Conservation (phyloP, 2,329 filamentous ascomycete genomes). For the Penicillium sclerotiorum region DNA sequence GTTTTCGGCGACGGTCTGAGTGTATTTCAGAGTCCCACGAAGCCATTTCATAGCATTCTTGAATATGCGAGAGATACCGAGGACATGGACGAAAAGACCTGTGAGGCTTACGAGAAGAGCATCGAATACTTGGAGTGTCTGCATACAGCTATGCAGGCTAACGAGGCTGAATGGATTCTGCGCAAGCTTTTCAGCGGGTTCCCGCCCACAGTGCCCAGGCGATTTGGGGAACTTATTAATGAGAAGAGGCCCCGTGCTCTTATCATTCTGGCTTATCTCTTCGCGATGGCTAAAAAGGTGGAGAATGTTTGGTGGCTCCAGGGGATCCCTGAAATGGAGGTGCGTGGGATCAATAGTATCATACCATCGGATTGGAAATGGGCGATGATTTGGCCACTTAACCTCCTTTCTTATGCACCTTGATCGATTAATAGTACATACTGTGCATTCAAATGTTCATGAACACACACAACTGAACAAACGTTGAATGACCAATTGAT, state of each 20-base stretch:
- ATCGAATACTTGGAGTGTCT: constrained; percentile 16
- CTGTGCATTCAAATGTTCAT: too few relatives aligned
- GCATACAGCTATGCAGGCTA: constrained; percentile 9
- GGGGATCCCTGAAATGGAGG: constrained; percentile 24
- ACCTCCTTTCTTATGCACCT: constrained; percentile 7
- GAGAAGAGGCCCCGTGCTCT: constrained; percentile 35
- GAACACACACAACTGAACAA: too few relatives aligned
- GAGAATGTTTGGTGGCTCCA: constrained; percentile 27
- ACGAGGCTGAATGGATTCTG: constrained; percentile 7
- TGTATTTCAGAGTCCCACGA: background rate
- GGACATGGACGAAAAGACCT: constrained; percentile 4
- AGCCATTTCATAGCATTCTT: constrained; percentile 18
- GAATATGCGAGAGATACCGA: constrained; percentile 16
- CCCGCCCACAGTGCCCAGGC: constrained; percentile 31
- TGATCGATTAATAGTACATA: too few relatives aligned
- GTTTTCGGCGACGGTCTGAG: constrained; percentile 7
- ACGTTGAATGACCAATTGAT: too few relatives aligned
- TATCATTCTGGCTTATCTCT: constrained; percentile 38
- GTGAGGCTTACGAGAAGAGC: constrained; percentile 8
- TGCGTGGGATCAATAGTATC: constrained; percentile 25
- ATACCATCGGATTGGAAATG: constrained; percentile 27
- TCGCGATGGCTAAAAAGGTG: constrained; percentile 23
- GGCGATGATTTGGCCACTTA: constrained; percentile 25
- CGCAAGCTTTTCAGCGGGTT: constrained; percentile 32
- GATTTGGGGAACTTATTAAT: constrained; percentile 33